These are phyloP conservation scores for Fusarium falciforme DNA, from an alignment of 2,329 filamentous ascomycete genomes.

Conservation along the genomic window DNA sequence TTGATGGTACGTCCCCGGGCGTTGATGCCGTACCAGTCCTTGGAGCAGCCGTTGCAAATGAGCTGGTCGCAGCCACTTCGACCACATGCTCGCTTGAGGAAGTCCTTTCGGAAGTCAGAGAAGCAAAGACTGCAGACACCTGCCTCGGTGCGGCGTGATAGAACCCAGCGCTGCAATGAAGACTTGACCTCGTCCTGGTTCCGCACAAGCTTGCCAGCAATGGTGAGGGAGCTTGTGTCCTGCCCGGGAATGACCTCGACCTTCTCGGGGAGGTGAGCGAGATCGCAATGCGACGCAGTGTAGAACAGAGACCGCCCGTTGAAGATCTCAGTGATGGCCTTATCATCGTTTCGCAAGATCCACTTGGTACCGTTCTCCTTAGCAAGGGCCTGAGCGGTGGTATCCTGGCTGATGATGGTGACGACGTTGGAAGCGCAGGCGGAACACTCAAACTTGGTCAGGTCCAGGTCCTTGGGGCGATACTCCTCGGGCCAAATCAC, in stretches of 20 bases:
- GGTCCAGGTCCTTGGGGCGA: slow-evolving; percentile 49
- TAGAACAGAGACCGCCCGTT: slow-evolving; percentile 54
- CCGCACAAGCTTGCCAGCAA: slow-evolving; percentile 55
- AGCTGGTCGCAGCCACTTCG: slow-evolving; percentile 56
- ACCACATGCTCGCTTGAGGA: slow-evolving; percentile 57
- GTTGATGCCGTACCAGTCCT: slow-evolving; percentile 61
- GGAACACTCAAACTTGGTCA: slow-evolving; percentile 52
- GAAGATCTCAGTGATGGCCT: slow-evolving; percentile 52
- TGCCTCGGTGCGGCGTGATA: slow-evolving; percentile 51
- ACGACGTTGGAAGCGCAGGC: slow-evolving; percentile 51
- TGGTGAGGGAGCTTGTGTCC: slow-evolving; percentile 40
- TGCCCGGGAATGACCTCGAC: slow-evolving; percentile 51
- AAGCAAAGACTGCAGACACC: slow-evolving; percentile 61
- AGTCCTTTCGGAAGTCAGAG: slow-evolving; percentile 48
- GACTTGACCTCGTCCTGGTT: slow-evolving; percentile 52
- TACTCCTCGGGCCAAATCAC: slow-evolving; percentile 61
- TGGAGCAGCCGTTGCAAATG: slow-evolving; percentile 55
- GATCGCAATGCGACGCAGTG: slow-evolving; percentile 48
- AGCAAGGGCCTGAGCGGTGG: slow-evolving; percentile 50
- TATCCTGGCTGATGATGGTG: slow-evolving; percentile 53
- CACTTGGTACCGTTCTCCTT: slow-evolving; percentile 56
- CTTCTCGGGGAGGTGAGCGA: slow-evolving; percentile 48
- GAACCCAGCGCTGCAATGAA: slow-evolving; percentile 52
- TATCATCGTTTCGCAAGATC: slow-evolving; percentile 56
- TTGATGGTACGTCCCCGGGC: slow-evolving; percentile 57